A percentile compares a stretch with the other conserved stretches of the same genome.
Conservation (phyloP, 2,329 filamentous ascomycete genomes). For the Monosporascus sp. region DNA sequence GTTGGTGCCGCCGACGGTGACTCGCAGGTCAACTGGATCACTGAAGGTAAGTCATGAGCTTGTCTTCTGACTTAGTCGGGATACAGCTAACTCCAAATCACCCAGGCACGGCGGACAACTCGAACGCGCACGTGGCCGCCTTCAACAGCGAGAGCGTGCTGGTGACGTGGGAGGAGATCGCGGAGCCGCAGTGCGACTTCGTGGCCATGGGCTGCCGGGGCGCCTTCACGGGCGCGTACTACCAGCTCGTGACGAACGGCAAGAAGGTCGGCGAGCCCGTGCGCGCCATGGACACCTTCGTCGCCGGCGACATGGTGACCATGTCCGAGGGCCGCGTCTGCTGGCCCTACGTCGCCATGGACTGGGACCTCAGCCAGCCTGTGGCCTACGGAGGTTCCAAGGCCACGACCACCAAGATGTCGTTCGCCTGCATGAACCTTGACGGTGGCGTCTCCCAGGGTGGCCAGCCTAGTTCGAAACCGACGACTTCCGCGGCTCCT, state of each 20-base stretch:
- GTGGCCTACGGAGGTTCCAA: slow-evolving; percentile 14
- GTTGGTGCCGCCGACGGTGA: slow-evolving; percentile 51
- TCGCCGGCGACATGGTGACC: slow-evolving; percentile 59
- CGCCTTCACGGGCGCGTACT: slow-evolving; percentile 53
- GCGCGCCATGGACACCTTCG: slow-evolving; percentile 47
- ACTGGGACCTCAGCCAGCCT: slow-evolving; percentile 40
- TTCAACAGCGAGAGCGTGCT: slow-evolving; percentile 44
- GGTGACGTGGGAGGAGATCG: slow-evolving; percentile 58
- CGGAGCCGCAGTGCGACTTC: slow-evolving; percentile 47
- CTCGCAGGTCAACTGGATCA: slow-evolving; percentile 57
- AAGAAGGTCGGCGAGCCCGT: slow-evolving; percentile 46
- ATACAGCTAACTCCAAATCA: slow-evolving; percentile 51
- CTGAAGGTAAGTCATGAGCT: slow-evolving; percentile 21
- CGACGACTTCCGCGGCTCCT: no score
- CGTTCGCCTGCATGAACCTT: slow-evolving; percentile 44
- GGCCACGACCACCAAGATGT: slow-evolving; percentile 38
- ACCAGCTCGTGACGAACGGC: slow-evolving; percentile 52
- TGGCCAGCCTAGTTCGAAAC: no score
- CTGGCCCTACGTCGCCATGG: slow-evolving; percentile 57
- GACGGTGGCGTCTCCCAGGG: slow-evolving; percentile 1
- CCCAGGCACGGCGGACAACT: slow-evolving; percentile 41
- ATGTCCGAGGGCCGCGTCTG: slow-evolving; percentile 54
- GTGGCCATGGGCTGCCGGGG: slow-evolving; percentile 57
- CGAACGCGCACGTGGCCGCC: slow-evolving; percentile 44
- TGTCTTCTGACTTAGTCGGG: slow-evolving; percentile 39